These are phyloP conservation scores for Boletus pseudo-olivaceus DNA, from an alignment of 768 basidiomycete genomes.

Conservation along the genomic window DNA sequence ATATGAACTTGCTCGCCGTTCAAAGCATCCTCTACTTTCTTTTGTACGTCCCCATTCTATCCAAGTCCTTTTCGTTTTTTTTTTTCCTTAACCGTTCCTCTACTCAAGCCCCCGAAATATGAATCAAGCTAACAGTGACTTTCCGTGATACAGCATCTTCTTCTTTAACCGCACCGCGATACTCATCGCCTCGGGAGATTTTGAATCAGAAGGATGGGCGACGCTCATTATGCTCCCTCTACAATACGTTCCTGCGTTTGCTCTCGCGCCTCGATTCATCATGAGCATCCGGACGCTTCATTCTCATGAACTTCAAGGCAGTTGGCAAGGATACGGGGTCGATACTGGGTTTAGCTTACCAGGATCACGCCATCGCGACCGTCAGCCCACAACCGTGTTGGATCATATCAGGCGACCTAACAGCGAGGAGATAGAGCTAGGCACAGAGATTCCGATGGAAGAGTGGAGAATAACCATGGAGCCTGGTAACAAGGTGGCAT, in stretches of 20 bases:
- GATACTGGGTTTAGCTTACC: neutral
- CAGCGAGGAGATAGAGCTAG: neutral
- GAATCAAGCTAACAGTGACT: neutral
- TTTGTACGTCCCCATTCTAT: conserved; percentile 2
- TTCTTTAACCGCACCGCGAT: conserved; percentile 7
- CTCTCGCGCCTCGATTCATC: conserved; percentile 12
- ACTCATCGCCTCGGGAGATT: neutral
- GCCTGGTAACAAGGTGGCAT: no score
- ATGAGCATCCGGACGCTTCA: conserved; percentile 2
- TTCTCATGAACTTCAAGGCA: neutral
- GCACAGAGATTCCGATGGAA: neutral
- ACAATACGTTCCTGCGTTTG: conserved; percentile 5
- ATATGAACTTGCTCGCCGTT: conserved; percentile 2
- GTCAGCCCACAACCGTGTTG: neutral
- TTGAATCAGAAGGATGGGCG: conserved; percentile 2
- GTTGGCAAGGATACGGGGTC: neutral
- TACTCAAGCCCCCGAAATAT: no score
- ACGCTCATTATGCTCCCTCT: neutral
- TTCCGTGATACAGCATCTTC: neutral
- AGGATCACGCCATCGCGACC: neutral
- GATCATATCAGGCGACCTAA: neutral
- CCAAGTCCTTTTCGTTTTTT: neutral
- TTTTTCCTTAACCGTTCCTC: neutral
- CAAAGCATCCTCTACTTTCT: conserved; percentile 12
- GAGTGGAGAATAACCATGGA: neutral